Percentiles rank a stretch among this genome's conserved stretches.
Evolutionary conservation across 768 basidiomycete genomes (phyloP).

Genomic region (Suillus fuscotomentosus): DNA sequence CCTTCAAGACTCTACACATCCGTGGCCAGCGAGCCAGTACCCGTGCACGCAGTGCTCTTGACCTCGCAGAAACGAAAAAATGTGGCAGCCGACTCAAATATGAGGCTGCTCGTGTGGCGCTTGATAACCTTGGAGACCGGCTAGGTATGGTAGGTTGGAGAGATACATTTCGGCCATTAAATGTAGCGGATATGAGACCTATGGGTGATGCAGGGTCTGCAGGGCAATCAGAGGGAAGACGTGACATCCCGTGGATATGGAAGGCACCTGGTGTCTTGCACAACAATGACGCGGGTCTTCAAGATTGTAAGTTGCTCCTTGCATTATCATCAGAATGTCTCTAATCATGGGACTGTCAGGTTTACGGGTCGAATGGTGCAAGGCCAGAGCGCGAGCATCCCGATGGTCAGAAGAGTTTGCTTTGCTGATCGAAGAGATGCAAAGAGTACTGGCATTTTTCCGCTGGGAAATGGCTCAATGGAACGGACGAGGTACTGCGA

Average conservation of each 20-base stretch:
- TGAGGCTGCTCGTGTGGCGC: not conserved
- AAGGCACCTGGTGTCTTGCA: not conserved
- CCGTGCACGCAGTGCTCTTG: not conserved
- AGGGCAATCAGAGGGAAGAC: too few relatives aligned
- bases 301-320: not conserved
- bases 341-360: not conserved
- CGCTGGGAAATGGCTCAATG: not conserved
- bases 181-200: not conserved
- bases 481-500: not conserved
- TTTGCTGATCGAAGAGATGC: conserved; percentile 10
- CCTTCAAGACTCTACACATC: not conserved
- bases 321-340: not conserved
- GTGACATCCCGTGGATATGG: not conserved
- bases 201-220: not conserved
- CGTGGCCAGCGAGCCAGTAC: not conserved
- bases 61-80: not conserved
- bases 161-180: not conserved
- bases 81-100: not conserved
- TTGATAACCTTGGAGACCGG: not conserved
- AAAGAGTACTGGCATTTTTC: conserved; percentile 6
- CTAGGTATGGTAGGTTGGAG: not conserved
- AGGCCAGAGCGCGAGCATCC: conserved; percentile 5
- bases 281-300: not conserved
- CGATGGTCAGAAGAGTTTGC: conserved; percentile 9
- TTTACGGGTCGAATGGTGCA: not conserved